Percentiles rank a stretch among this genome's conserved stretches.
These are phyloP conservation scores for Gastrodia elata DNA, from an alignment of 106 monocot species.

Conservation along the genomic window DNA sequence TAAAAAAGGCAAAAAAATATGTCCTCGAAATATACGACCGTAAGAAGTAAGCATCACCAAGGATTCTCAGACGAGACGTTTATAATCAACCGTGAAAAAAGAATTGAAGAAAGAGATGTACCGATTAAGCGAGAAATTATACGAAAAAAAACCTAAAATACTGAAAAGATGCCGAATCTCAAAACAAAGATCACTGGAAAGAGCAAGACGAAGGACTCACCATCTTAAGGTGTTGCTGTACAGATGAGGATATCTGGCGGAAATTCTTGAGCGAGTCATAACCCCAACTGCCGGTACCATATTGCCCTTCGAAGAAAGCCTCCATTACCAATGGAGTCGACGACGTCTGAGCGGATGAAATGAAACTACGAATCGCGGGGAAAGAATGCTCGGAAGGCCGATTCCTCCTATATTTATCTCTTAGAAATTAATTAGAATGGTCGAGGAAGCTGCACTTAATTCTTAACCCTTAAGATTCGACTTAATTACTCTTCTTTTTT, in stretches of 20 bases:
- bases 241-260: constrained; percentile 46
- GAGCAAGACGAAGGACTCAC: constrained; percentile 17
- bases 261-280: constrained; percentile 71
- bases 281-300: constrained; percentile 22
- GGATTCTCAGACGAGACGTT: not conserved
- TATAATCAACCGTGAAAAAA: not conserved
- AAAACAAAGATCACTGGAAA: not conserved
- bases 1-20: not conserved
- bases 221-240: constrained; percentile 75
- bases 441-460: no score
- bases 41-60: not conserved
- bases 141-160: not conserved
- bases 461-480: no score
- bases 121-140: not conserved
- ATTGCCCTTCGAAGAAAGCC: constrained; percentile 27
- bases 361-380: no score
- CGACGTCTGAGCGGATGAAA: not conserved
- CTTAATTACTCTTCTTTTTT: no score
- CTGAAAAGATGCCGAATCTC: not conserved
- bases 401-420: no score
- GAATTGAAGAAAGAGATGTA: not conserved
- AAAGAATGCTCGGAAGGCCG: no score
- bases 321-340: constrained; percentile 29
- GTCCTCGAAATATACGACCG: not conserved
- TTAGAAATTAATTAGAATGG: no score